A percentile compares a stretch with the other conserved stretches of the same genome.
Conservation (phyloP, 208 protist genomes). For the Crithidia acanthocephali region DNA sequence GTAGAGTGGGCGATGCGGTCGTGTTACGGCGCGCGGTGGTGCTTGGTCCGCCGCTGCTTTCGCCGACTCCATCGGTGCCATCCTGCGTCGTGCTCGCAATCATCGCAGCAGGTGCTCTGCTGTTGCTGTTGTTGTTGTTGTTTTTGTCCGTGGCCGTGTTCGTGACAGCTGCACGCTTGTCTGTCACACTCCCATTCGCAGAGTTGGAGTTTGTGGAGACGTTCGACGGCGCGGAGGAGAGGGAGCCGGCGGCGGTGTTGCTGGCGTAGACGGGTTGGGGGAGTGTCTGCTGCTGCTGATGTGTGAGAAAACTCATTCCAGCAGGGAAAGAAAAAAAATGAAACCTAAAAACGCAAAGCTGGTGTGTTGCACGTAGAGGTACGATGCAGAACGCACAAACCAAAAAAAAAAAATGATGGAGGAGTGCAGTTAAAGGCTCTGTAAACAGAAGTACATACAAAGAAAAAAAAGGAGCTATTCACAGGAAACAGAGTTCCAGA, state of each 20-base stretch:
- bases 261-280: slow-evolving; percentile 7
- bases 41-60: neutral
- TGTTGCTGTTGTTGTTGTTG: neutral
- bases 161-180: neutral
- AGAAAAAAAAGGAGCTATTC: too few species aligned
- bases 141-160: too few species aligned
- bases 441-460: too few species aligned
- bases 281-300: neutral
- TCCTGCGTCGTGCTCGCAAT: neutral
- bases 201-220: neutral
- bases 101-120: neutral
- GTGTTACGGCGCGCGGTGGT: neutral
- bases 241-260: neutral
- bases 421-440: too few species aligned
- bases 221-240: neutral
- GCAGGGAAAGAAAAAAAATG: slow-evolving; percentile 2
- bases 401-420: too few species aligned
- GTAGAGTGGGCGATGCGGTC: neutral
- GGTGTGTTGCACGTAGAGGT: too few species aligned
- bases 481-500: too few species aligned
- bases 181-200: neutral
- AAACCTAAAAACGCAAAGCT: neutral
- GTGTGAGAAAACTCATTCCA: neutral
- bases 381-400: too few species aligned
- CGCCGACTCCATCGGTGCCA: neutral